Percentiles rank a stretch among this genome's conserved stretches.
Conservation (phyloP, 495 filamentous ascomycete genomes). For the Tuber umbilicatum region DNA sequence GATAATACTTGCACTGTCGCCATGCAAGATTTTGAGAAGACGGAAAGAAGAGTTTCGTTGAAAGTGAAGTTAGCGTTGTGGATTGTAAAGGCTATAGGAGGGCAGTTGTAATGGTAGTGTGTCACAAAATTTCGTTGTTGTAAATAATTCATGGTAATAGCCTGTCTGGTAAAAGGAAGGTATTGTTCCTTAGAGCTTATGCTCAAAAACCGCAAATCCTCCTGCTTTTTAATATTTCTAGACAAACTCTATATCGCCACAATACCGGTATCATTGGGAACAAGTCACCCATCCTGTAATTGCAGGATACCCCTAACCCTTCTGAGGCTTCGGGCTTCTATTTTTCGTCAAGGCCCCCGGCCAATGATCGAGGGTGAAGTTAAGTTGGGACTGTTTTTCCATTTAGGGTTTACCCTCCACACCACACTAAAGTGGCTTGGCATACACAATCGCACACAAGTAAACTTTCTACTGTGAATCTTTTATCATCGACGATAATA, state of each 20-base stretch:
- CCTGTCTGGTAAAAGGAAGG: neutral
- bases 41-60: conserved; percentile 74
- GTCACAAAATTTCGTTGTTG: neutral
- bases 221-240: neutral
- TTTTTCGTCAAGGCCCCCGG: neutral
- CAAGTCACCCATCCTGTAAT: neutral
- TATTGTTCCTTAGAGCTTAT: neutral
- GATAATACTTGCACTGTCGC: conserved; percentile 60
- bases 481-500: conserved; percentile 21
- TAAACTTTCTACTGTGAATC: conserved; percentile 11
- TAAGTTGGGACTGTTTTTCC: conserved; percentile 20
- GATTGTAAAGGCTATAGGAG: conserved; percentile 49
- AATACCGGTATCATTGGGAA: neutral
- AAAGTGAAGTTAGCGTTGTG: conserved; percentile 85
- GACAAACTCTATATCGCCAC: neutral
- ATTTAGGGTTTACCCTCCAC: conserved; percentile 22
- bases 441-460: conserved; percentile 21
- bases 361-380: conserved; percentile 7
- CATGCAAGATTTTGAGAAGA: conserved; percentile 66
- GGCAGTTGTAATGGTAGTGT: conserved; percentile 23
- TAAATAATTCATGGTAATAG: neutral
- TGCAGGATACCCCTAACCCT: neutral
- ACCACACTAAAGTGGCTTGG: conserved; percentile 7
- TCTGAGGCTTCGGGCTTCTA: neutral
- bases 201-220: neutral